Percentiles rank a stretch among this genome's conserved stretches.
These are phyloP conservation scores for Dittrichia graveolens DNA, from an alignment of 129 eudicot genomes.

Conservation along the genomic window DNA sequence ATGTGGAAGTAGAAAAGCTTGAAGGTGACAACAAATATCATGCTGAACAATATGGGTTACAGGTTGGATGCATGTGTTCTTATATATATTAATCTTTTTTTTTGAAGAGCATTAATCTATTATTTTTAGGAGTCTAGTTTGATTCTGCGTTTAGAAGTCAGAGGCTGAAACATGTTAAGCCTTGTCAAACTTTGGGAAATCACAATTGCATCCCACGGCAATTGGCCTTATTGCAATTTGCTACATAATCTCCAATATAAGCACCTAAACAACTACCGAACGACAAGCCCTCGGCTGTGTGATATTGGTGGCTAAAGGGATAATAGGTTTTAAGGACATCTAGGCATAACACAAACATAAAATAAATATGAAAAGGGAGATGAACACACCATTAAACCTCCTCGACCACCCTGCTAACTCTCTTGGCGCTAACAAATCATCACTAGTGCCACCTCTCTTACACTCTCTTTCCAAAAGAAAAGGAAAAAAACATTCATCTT, in stretches of 20 bases:
- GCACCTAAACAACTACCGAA: background rate
- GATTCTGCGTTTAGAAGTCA: slow-evolving; percentile 10
- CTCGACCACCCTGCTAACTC: too few relatives aligned
- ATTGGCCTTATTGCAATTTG: background rate
- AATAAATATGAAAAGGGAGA: background rate
- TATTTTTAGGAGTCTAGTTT: background rate
- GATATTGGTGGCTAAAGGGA: slow-evolving; percentile 1
- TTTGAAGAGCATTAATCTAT: too few relatives aligned
- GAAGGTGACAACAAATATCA: slow-evolving; percentile 96
- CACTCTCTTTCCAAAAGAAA: too few relatives aligned
- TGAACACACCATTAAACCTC: too few relatives aligned
- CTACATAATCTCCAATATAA: background rate
- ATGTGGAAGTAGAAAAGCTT: slow-evolving; percentile 89
- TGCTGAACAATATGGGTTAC: slow-evolving; percentile 90
- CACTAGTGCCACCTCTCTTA: too few relatives aligned
- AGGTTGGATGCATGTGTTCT: slow-evolving; percentile 50
- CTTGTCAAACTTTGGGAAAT: too few relatives aligned
- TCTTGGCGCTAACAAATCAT: too few relatives aligned
- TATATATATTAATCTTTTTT: background rate
- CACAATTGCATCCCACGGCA: background rate
- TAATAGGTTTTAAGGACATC: background rate
- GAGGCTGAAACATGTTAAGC: background rate
- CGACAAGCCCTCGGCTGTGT: background rate
- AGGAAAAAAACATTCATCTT: too few relatives aligned
- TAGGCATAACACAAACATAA: background rate